Conservation (phyloP, 1,139 yeast species). For the Torulaspora globosa region DNA sequence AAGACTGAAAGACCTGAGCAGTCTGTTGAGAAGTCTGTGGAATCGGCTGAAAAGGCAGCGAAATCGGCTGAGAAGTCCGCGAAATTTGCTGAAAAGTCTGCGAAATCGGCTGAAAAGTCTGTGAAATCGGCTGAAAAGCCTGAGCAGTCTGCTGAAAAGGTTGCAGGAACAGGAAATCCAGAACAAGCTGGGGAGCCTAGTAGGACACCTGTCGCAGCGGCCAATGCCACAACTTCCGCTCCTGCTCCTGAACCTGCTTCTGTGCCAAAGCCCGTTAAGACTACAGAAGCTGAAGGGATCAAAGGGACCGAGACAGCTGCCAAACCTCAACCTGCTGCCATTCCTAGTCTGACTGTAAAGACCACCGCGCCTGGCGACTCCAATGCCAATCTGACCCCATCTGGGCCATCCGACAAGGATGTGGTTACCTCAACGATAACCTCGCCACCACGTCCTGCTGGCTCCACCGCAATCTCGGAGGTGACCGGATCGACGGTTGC, state of each 20-base stretch:
- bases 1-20: neutral
- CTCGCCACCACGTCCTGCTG: conserved; percentile 11
- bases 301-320: neutral
- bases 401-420: neutral
- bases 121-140: too few relatives aligned
- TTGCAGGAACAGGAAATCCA: neutral
- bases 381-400: conserved; percentile 6
- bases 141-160: too few relatives aligned
- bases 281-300: conserved; percentile 1
- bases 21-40: neutral
- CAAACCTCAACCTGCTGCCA: conserved; percentile 3
- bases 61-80: too few relatives aligned
- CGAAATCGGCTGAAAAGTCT: too few relatives aligned
- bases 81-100: too few relatives aligned
- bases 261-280: conserved; percentile 2
- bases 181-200: conserved; percentile 2
- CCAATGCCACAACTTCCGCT: conserved; percentile 5
- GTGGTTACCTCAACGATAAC: conserved; percentile 14
- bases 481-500: neutral
- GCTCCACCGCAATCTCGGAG: conserved; percentile 10
- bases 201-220: neutral
- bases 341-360: conserved; percentile 3
- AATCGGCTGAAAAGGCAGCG: too few relatives aligned
- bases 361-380: conserved; percentile 2
- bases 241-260: conserved; percentile 8